phyloP scores from a whole-genome alignment of 1,139 yeast species.

The Pneumocystis carinii region DNA sequence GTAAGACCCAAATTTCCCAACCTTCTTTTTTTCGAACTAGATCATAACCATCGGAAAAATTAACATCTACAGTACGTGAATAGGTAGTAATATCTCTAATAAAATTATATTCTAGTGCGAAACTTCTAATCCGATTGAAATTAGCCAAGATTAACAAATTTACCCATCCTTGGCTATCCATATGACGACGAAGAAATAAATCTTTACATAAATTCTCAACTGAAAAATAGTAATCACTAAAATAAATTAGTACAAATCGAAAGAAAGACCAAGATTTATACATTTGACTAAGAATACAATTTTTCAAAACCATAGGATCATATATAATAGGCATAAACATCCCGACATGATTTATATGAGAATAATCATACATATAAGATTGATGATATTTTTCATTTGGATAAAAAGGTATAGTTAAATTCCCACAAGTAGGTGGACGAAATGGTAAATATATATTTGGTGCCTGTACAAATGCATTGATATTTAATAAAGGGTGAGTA shows the following conservation, averaged over 20 bases:
- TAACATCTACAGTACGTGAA: slow-evolving; percentile 32
- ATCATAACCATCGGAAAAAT: slow-evolving; percentile 13
- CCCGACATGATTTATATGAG: neutral
- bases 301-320: neutral
- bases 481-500: neutral
- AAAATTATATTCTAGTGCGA: slow-evolving; percentile 34
- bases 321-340: neutral
- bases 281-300: neutral
- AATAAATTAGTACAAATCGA: neutral
- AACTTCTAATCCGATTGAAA: slow-evolving; percentile 57
- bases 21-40: slow-evolving; percentile 12
- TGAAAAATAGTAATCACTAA: slow-evolving; percentile 64
- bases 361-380: slow-evolving; percentile 1
- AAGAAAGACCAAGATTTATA: too few relatives aligned
- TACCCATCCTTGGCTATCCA: slow-evolving; percentile 66
- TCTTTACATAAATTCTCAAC: slow-evolving; percentile 77
- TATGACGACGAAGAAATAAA: slow-evolving; percentile 58
- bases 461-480: neutral
- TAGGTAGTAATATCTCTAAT: slow-evolving; percentile 34
- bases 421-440: neutral
- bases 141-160: slow-evolving; percentile 46
- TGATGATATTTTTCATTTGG: slow-evolving; percentile 1
- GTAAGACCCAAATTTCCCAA: slow-evolving; percentile 13
- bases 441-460: neutral
- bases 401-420: neutral